Percentiles rank a stretch among this genome's conserved stretches.
Conservation (phyloP, 345 rosid genomes). For the Citrus hindsii region DNA sequence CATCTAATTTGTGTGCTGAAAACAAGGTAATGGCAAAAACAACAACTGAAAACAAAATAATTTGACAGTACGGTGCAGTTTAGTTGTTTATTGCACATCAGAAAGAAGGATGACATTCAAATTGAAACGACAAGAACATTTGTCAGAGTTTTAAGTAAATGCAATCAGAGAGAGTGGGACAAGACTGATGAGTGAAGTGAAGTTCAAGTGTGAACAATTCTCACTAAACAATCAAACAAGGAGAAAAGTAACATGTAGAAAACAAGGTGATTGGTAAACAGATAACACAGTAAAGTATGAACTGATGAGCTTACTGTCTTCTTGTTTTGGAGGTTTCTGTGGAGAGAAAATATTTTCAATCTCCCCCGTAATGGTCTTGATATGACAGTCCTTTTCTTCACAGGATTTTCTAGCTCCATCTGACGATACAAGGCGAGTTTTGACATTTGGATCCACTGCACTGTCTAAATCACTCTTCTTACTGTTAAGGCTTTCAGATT, state of each 20-base stretch:
- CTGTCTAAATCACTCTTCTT: conserved; percentile 26
- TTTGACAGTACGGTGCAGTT: background rate
- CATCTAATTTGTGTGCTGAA: background rate
- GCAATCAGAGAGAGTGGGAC: background rate
- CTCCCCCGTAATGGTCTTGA: conserved; percentile 43
- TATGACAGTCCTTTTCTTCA: conserved; percentile 37
- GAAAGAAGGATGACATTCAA: background rate
- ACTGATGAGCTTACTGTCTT: conserved; percentile 48
- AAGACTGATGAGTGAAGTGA: background rate
- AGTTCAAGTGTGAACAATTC: background rate
- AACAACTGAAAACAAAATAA: background rate
- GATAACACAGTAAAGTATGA: conserved; percentile 1
- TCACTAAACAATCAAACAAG: background rate
- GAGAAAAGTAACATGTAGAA: background rate
- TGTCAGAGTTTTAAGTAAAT: background rate
- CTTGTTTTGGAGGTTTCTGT: conserved; percentile 43
- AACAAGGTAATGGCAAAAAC: background rate
- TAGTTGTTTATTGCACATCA: background rate
- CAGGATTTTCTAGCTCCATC: conserved; percentile 32
- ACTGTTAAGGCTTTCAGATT: conserved; percentile 31
- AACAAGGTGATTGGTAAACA: background rate
- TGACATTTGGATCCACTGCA: conserved; percentile 27
- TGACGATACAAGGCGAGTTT: conserved; percentile 26
- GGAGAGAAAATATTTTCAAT: conserved; percentile 42
- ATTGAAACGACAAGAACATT: background rate